Base-by-base conservation (phyloP, 306 rosid genomes). In the Erythrophleum fordii region DNA sequence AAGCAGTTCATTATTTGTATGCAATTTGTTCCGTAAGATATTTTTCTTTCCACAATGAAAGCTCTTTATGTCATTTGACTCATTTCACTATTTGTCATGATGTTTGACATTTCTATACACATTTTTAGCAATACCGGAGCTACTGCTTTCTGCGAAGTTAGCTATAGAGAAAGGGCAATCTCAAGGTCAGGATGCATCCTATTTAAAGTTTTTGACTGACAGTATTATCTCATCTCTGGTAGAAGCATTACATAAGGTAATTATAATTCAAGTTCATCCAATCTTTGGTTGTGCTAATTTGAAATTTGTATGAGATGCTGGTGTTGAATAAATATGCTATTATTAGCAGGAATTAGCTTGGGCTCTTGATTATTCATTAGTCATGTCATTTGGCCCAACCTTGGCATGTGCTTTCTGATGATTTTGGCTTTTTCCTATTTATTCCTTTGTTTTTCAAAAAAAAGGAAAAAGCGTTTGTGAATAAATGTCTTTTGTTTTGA, bases 91-190 rank as follows among this genome's bases (percentile, higher is more conserved):
- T 42, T 44, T 81, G 44, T 72, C 51, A 59, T 62, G 76, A 81
- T 78, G 81, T 31, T 75, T 41, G 12, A 58, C 59, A 64, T 82
- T 62, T 81, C 59, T 53, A 51, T 64, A 61, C 59, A 56, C 69
- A 61, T 77, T 37, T 78, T 44, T 73, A 95, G 99, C 99, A 72
- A 95, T 95, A 98, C 99, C 99, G 18, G 99, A 95, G 86, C 88
- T 95, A 13, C 82, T 95, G 77, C 96, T 88, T 59, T 95, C 99
- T 72, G 99, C 99, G 26, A 95, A 95, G 68, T 87, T 95, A 83
- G 99, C 98, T 52, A 86, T 95, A 70, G 99, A 95, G 89, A 95
- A 95, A 69, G 99, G 99, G 67, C 93, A 31, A 83, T 92, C 99
- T 80, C 98, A 87, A 73, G 99, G 99, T 66, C 97, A 94, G 60